Base-by-base conservation (phyloP, 1,284 basidiomycete species). In the Meira miltonrushii region DNA sequence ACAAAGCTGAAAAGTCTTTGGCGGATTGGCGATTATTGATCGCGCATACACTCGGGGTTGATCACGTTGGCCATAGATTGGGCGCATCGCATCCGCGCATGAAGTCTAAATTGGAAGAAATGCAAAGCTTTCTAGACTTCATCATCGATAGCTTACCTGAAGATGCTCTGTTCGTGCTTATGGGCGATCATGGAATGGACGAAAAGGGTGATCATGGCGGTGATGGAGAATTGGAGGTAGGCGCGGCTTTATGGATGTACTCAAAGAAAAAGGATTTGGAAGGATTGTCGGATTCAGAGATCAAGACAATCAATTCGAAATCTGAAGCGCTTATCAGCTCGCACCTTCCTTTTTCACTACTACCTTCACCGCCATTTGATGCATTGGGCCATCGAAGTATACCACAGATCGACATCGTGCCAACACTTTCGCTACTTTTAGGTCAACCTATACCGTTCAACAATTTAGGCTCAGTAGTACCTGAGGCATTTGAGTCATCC, bases 111-210 rank as follows among this genome's bases (percentile, higher is more conserved):
- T 81, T 97, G 33, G 71, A 81, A 21, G 54, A 60, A 51, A 93
- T 94, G 89, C 85, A 96, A 72, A 78, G 82, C n/a, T 86, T 95
- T 1, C 80, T 97, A 2, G 77, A 79, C 11, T 82, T 83, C 1
- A 86, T 93, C 2, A 88, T 95, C 7, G 77, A 79, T 1, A 61
- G 80, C 54, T 52, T 84, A 54, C 87, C 90, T 64, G 84, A 92
- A 6, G 87, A 93, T 55, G 95, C 93, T 0, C 81, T 98, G 0
- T 83, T 99, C 1, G 84, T 99, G 48, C 84, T 99, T 1, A 83
- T 98, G 8, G 95, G 95, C 1, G 94, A 98, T 75, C 95, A 98
- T 75, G 94, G 95, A 0, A 98, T 98, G 95, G 93, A 97, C 75
- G 82, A 85, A 49, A 85, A 88, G 38, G 95, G 95, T 8, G 94